phyloP scores from a whole-genome alignment of 148 eudicot species.

The Selenicereus undatus region DNA sequence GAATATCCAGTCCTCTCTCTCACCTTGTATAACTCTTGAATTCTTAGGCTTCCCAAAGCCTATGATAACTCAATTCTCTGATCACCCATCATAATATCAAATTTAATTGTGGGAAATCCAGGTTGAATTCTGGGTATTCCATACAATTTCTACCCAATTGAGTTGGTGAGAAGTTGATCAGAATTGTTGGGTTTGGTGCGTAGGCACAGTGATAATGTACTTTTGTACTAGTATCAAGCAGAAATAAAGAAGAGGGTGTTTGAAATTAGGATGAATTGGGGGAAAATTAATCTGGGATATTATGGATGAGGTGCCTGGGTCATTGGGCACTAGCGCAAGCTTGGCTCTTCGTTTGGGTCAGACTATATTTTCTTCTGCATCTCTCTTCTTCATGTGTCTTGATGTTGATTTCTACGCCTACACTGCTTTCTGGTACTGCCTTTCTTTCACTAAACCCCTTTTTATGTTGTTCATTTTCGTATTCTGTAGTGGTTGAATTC shows the following conservation, averaged over 20 bases:
- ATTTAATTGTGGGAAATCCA: background rate
- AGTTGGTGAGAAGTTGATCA: slow-evolving; percentile 7
- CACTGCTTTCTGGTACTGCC: slow-evolving; percentile 67
- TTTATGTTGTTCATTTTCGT: too few relatives aligned
- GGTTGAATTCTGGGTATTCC: background rate
- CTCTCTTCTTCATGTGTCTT: slow-evolving; percentile 84
- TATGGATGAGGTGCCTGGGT: slow-evolving; percentile 68
- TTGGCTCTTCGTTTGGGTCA: slow-evolving; percentile 71
- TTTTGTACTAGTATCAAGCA: background rate
- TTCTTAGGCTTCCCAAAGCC: background rate
- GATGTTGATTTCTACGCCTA: slow-evolving; percentile 59
- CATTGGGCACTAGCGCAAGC: slow-evolving; percentile 76
- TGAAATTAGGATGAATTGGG: background rate
- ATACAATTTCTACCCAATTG: background rate
- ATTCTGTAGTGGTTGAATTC: background rate
- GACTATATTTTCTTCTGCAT: slow-evolving; percentile 53
- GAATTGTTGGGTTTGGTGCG: background rate
- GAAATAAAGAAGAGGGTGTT: background rate
- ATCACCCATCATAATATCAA: background rate
- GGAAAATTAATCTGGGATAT: background rate
- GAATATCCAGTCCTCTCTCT: background rate
- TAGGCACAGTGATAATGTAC: too few relatives aligned
- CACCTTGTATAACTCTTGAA: background rate
- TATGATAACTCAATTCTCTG: background rate
- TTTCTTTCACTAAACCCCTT: background rate